Percentiles rank a stretch among this genome's conserved stretches.
Conservation (phyloP, 2,329 filamentous ascomycete genomes). For the Coniochaeta prunicola region DNA sequence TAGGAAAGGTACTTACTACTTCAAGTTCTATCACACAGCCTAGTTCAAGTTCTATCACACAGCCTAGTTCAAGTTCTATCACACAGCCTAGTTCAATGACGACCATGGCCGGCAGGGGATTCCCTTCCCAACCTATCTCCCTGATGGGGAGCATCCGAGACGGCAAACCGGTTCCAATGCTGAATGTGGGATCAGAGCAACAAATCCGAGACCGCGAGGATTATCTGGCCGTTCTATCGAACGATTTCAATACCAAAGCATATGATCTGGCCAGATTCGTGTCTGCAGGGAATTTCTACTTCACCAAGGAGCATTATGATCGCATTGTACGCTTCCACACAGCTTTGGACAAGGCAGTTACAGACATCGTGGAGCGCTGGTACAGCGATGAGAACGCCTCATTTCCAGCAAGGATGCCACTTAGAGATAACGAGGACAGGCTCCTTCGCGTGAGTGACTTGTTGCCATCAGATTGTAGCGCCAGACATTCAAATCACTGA, state of each 20-base stretch:
- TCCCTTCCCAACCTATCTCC: background rate
- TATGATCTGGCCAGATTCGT: background rate
- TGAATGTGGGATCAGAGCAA: background rate
- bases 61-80: too few relatives aligned
- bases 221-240: background rate
- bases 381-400: constrained; percentile 1
- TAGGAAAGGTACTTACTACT: too few relatives aligned
- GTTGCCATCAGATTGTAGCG: background rate
- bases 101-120: background rate
- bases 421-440: constrained; percentile 1
- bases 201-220: background rate
- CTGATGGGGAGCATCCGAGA: background rate
- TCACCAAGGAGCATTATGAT: background rate
- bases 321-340: background rate
- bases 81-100: background rate
- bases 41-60: too few relatives aligned
- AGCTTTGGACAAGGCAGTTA: background rate
- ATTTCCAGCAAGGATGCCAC: background rate
- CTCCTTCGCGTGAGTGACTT: background rate
- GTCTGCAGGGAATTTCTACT: background rate
- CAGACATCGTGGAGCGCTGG: constrained; percentile 3
- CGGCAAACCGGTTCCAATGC: background rate
- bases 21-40: too few relatives aligned
- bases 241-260: background rate
- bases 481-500: background rate